These are phyloP conservation scores for Mycena latifolia DNA, from an alignment of 768 basidiomycete genomes.

Conservation along the genomic window DNA sequence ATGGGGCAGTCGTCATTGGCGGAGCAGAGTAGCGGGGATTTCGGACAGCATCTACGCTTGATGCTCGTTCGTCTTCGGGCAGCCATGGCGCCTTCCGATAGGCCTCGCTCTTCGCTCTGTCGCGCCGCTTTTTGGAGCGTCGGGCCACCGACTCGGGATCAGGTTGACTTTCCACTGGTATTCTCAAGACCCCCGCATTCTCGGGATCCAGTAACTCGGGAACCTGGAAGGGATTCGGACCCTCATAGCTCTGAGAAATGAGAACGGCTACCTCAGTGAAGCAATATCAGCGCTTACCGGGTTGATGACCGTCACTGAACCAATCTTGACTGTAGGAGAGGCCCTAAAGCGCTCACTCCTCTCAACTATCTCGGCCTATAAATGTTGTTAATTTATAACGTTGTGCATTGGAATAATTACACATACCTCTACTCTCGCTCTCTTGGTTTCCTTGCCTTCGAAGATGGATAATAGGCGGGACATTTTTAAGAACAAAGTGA, in stretches of 20 bases:
- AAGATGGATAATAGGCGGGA: constrained; percentile 28
- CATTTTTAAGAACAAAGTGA: constrained; percentile 22
- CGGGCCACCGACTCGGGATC: neutral
- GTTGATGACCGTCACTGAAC: constrained; percentile 25
- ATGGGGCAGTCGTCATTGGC: constrained; percentile 10
- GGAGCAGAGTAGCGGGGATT: constrained; percentile 31
- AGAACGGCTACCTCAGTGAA: neutral
- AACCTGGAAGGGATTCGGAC: constrained; percentile 31
- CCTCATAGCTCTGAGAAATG: constrained; percentile 24
- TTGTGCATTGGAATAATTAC: neutral
- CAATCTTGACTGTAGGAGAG: constrained; percentile 31
- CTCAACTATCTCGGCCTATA: constrained; percentile 30
- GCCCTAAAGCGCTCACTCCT: constrained; percentile 31
- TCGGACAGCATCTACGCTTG: neutral
- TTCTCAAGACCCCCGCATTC: constrained; percentile 21
- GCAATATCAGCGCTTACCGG: constrained; percentile 12
- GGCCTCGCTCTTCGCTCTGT: constrained; percentile 31
- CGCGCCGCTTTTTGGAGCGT: constrained; percentile 8
- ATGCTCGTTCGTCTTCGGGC: neutral
- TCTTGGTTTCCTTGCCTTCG: constrained; percentile 27
- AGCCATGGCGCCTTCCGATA: constrained; percentile 22
- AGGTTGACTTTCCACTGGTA: neutral
- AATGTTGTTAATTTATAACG: neutral
- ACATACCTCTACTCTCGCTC: constrained; percentile 29
- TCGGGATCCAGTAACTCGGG: constrained; percentile 28